A percentile compares a stretch with the other conserved stretches of the same genome.
These are phyloP conservation scores for Cercospora zeina DNA, from an alignment of 2,329 filamentous ascomycete species.

Conservation along the genomic window DNA sequence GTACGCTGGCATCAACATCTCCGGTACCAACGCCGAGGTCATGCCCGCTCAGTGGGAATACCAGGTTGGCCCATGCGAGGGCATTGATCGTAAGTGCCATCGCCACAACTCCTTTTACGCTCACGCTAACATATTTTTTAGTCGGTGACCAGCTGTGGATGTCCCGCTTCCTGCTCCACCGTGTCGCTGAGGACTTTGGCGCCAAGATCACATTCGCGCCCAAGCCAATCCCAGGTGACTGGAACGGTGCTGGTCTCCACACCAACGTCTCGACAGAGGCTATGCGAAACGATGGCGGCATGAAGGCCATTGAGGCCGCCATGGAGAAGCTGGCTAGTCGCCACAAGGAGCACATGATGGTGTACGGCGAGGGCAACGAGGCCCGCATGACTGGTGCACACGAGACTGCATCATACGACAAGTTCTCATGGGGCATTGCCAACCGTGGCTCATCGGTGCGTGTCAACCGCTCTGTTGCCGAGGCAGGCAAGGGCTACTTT, in stretches of 20 bases:
- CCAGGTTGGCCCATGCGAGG: constrained; percentile 87
- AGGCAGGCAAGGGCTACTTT: constrained; percentile 93
- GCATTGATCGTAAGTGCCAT: constrained; percentile 70
- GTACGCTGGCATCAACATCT: constrained; percentile 89
- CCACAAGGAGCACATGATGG: constrained; percentile 67
- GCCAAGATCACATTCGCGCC: constrained; percentile 93
- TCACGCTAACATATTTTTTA: constrained; percentile 38
- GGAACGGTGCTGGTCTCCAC: constrained; percentile 95
- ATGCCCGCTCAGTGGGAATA: constrained; percentile 98
- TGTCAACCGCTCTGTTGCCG: constrained; percentile 80
- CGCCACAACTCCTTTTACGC: neutral
- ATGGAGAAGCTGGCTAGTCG: constrained; percentile 56
- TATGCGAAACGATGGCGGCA: constrained; percentile 88
- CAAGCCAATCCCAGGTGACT: constrained; percentile 93
- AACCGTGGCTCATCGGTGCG: constrained; percentile 94
- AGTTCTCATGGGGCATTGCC: constrained; percentile 91
- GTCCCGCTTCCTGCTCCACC: constrained; percentile 82
- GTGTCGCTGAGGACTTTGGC: constrained; percentile 93
- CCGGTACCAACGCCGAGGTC: constrained; percentile 97
- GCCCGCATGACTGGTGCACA: constrained; percentile 87
- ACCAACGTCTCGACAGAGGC: constrained; percentile 88
- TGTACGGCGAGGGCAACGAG: constrained; percentile 95
- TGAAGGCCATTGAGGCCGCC: constrained; percentile 88
- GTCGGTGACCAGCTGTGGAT: constrained; percentile 98
- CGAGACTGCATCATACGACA: constrained; percentile 91